A percentile compares a stretch with the other conserved stretches of the same genome.
Evolutionary conservation across 768 basidiomycete species (phyloP).

Genomic region (Pulveroboletus sp.): DNA sequence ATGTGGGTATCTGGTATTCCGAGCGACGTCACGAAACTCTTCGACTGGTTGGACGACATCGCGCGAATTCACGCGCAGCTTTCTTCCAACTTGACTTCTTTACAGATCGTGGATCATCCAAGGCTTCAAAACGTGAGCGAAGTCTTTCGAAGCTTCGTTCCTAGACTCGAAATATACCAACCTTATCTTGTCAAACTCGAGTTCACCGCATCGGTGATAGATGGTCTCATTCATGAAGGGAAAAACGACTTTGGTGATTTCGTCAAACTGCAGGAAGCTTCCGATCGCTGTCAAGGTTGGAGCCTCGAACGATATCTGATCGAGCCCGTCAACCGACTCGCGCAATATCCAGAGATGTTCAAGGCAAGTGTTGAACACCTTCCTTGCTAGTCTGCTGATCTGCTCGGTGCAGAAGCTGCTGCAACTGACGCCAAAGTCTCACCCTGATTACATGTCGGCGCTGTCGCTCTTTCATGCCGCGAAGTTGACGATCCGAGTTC

Average conservation of each 20-base stretch:
- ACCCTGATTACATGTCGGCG: conserved; percentile 68
- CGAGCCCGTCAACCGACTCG: conserved; percentile 72
- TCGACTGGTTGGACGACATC: conserved; percentile 90
- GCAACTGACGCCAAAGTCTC: conserved; percentile 62
- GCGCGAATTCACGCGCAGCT: conserved; percentile 70
- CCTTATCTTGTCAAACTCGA: conserved; percentile 78
- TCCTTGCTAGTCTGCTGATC: conserved; percentile 1
- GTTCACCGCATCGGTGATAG: conserved; percentile 50
- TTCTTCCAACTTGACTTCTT: conserved; percentile 42
- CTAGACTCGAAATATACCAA: conserved; percentile 76
- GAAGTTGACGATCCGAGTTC: conserved; percentile 66
- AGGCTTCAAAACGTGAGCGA: conserved; percentile 55
- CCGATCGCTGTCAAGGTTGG: conserved; percentile 55
- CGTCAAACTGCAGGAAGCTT: conserved; percentile 60
- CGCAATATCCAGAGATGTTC: conserved; percentile 68
- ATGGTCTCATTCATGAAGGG: conserved; percentile 44
- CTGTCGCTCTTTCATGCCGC: conserved; percentile 63
- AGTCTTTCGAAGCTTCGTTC: conserved; percentile 55
- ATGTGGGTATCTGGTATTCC: conserved; percentile 84
- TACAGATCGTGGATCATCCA: conserved; percentile 39
- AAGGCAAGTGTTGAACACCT: conserved; percentile 46
- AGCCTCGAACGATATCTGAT: conserved; percentile 62
- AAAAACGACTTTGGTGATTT: conserved; percentile 82
- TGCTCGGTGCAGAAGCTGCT: conserved; percentile 54
- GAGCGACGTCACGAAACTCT: conserved; percentile 57